Evolutionary conservation across 257 asterid genomes (phyloP).

Genomic region (Fraxinus anomala): DNA sequence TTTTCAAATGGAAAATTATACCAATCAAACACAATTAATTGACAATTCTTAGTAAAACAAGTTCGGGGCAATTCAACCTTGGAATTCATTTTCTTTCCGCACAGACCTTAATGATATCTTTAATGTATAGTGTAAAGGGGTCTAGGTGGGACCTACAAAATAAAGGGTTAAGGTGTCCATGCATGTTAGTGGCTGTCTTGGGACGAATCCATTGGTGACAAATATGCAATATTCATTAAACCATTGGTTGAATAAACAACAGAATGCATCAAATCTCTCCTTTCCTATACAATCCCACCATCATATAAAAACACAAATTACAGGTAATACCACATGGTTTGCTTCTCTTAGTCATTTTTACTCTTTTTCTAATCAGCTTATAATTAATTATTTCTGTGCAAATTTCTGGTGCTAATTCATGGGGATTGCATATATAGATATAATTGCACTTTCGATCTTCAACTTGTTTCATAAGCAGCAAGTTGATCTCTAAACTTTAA

Average conservation of each 20-base stretch:
- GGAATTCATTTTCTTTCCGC: too few species aligned
- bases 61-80: too few species aligned
- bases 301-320: constrained; percentile 33
- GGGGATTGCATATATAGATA: background rate
- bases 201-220: constrained; percentile 38
- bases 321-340: constrained; percentile 70
- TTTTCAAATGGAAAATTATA: too few species aligned
- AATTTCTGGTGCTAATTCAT: too few species aligned
- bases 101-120: too few species aligned
- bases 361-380: constrained; percentile 33
- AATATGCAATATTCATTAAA: constrained; percentile 24
- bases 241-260: constrained; percentile 26
- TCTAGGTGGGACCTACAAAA: background rate
- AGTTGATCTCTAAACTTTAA: too few species aligned
- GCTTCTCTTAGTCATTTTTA: constrained; percentile 35
- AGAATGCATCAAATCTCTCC: constrained; percentile 40
- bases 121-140: background rate
- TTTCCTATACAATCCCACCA: constrained; percentile 13
- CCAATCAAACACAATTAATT: too few species aligned
- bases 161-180: constrained; percentile 30
- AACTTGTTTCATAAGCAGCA: background rate
- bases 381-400: constrained; percentile 5
- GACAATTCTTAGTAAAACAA: too few species aligned
- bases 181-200: constrained; percentile 29
- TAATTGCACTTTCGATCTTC: background rate